Evolutionary conservation across 139 green algal genomes (phyloP), one percentile per base, ranked within the genome.

Genomic region (Auxenochlorella protothecoides): DNA sequence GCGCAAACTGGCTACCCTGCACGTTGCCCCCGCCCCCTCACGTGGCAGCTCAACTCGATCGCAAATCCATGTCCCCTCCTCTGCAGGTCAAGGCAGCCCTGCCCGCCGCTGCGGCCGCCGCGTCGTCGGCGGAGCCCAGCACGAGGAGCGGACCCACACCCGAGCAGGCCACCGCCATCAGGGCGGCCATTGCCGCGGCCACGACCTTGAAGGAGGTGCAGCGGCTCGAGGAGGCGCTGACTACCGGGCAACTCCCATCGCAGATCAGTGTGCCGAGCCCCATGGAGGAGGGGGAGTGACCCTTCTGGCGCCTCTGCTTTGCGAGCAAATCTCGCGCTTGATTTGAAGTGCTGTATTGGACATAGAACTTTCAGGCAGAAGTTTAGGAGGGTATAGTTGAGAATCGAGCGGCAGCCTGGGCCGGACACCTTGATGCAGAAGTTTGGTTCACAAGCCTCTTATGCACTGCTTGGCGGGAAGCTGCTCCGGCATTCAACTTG

Each of bases 171-270:
- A 87, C 85, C 3, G 89, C 92, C 8, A 90, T 97, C 68, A 92
- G 94, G 76, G 92, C 89, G 4, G 90, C 90, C 8, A 96, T 98
- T 73, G 91, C 90, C 0, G 91, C 90, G 55, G 84, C 88, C n/a
- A 76, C 86, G 59, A 97, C 92, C 5, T 79, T 98, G 71, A 90
- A 97, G 71, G 93, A 98, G 75, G 91, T 96, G 51, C 55, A 75
- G 64, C 62, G 77, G 62, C 78, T 97, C 54, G 93, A 98, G 80
- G 78, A 86, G 52, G 91, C 91, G 11, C 80, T 98, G 8, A 79
- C 68, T 11, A 84, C 80, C 12, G 92, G 92, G 10, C 76, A 90
- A n/a, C 62, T 96, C 71, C 91, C 89, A 0, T 55, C 27, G 6
- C 68, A 76, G 53, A 53, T 68, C 9, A 56, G 57, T 2, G 56